Base-by-base conservation (phyloP, 2,329 filamentous ascomycete genomes). In the Ophiocordyceps unilateralis region DNA sequence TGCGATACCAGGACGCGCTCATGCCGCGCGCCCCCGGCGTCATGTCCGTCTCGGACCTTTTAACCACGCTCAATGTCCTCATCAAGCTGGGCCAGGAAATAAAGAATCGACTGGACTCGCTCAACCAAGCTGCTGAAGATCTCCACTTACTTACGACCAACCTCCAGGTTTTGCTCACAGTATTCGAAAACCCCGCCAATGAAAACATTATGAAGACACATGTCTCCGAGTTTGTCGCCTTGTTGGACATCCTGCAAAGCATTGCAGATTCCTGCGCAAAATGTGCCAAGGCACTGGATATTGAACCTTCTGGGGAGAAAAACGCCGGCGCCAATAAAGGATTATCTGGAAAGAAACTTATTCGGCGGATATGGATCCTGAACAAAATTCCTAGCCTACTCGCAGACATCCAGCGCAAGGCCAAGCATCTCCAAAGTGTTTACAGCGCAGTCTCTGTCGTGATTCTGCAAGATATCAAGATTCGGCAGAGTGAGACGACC, bases 81-180 rank as follows among this genome's bases (percentile, higher is more conserved):
- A 46, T 47, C 42, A 45, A 47, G 40, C 28, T 47, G 37, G 46
- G 46, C 36, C 38, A 39, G 39, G 46, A 47, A 39, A 44, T 47
- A 20, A 44, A 45, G 39, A 40, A 30, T 17, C 44, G 46, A 34
- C 43, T 47, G 32, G 42, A 47, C 28, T 43, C 46, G 40, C 41
- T 47, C 36, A 42, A 47, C 40, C 44, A 47, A 43, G 44, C 44
- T 23, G 46, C 46, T 34, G 46, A 42, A 41, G 44, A 47, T 34
- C 46, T 47, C 38, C 44, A 44, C 23, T 36, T 45, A 22, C 36
- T 46, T 22, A 47, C 44, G n/a, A 42, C 44, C 26, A 47, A 45
- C 36, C 45, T 46, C 36, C 23, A 44, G 26, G 39, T 46, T 42
- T 42, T 46, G 42, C 32, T 44, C 34, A 42, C 23, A 34, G 45